phyloP scores from a whole-genome alignment of 2,329 filamentous ascomycete genomes.

The Phaeomoniella chlamydospora region DNA sequence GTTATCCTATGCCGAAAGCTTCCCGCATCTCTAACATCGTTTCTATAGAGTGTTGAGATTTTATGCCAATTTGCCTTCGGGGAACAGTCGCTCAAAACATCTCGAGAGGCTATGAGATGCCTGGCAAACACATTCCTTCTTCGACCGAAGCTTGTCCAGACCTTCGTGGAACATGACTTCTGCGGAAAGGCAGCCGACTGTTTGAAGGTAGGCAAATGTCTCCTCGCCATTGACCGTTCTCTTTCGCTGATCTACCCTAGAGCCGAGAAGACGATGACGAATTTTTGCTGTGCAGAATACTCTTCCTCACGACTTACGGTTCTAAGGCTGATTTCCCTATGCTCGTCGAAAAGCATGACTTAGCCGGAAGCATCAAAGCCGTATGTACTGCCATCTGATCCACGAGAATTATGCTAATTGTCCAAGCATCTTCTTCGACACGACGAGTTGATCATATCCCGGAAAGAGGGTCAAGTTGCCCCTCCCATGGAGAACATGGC shows the following conservation, averaged over 20 bases:
- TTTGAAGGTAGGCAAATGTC: slow-evolving; percentile 38
- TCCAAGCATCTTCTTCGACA: slow-evolving; percentile 54
- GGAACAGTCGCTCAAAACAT: slow-evolving; percentile 44
- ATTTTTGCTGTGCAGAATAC: slow-evolving; percentile 64
- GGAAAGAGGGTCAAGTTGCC: slow-evolving; percentile 16
- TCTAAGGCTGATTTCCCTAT: slow-evolving; percentile 51
- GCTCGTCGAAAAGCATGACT: slow-evolving; percentile 49
- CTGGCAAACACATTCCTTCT: slow-evolving; percentile 75
- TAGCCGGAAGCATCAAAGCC: slow-evolving; percentile 54
- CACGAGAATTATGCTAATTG: slow-evolving; percentile 8
- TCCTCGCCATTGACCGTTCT: background rate
- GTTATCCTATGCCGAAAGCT: slow-evolving; percentile 12
- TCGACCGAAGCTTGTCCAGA: slow-evolving; percentile 51
- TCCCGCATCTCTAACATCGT: slow-evolving; percentile 3
- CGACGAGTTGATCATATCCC: slow-evolving; percentile 38
- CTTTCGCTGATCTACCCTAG: slow-evolving; percentile 14
- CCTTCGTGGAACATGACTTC: slow-evolving; percentile 57
- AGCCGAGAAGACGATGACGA: slow-evolving; percentile 68
- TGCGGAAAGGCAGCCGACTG: slow-evolving; percentile 53
- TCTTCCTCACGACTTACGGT: slow-evolving; percentile 69
- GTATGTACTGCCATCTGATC: slow-evolving; percentile 12
- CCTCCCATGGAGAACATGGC: slow-evolving; percentile 56
- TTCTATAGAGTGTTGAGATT: slow-evolving; percentile 43
- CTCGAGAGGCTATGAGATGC: slow-evolving; percentile 64
- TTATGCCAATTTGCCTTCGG: slow-evolving; percentile 62